Base-by-base conservation (phyloP, 805 yeast species). In the Suhomyces faveliae region DNA sequence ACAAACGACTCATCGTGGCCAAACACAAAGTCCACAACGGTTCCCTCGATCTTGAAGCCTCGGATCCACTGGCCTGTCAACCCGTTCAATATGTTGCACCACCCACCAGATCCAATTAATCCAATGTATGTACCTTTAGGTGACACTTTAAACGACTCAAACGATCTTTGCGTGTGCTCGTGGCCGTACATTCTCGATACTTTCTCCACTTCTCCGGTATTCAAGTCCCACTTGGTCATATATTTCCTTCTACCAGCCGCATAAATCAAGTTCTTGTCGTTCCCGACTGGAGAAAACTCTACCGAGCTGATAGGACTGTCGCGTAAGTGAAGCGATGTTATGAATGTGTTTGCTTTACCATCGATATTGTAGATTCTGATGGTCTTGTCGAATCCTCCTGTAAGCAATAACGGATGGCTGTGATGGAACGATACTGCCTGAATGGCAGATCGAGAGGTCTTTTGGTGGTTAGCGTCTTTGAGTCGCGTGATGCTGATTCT, bases 371-470 rank as follows among this genome's bases (percentile, higher is more conserved):
- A 94, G 11, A 94, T 74, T 56, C 99, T 77, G 46, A 94, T 64
- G 0, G 97, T 86, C 55, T 88, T 78, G 65, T 94, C 99, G 63
- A 85, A 91, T 19, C 99, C 99, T 48, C 94, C 96, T 0, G 97
- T 87, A 45, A 94, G 69, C 40, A 92, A 70, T 24, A 94, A 71
- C 35, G 99, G 96, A 56, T 84, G 89, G 6, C 77, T 71, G 8
- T 87, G 88, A 65, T 94, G 99, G 78, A 94, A 94, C 4, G 87
- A 76, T 35, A 94, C 60, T 0, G 92, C 72, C 67, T 89, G 97
- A n/a, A 94, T 80, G 0, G 90, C 96, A 0, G 96, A 78, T 52
- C 76, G 80, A 3, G 97, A 81, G 4, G 80, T 69, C 49, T 80
- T 82, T 40, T 80, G 77, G 43, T 77, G 74, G 60, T 90, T 92